Base-by-base conservation (phyloP, 495 filamentous ascomycete species). In the Lasiosphaeris hirsuta region DNA sequence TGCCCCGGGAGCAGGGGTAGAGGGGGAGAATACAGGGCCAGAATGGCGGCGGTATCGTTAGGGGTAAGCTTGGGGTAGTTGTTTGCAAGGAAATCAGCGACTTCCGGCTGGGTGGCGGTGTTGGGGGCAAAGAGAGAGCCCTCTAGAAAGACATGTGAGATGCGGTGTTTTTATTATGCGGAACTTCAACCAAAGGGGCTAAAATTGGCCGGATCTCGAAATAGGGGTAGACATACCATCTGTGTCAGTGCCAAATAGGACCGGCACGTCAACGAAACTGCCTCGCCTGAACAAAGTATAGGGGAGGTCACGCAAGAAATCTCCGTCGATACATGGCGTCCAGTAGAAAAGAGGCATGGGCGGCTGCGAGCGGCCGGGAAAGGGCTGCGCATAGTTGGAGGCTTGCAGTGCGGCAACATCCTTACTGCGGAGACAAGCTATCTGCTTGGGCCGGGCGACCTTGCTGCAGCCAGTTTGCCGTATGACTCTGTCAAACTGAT, bases 321-420 rank as follows among this genome's bases (percentile, higher is more conserved):
- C 67, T 4, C 83, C 86, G 63, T 90, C 87, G 8, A 84, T 74
- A 41, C 86, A 86, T 0, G 87, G 86, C 4, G 74, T 75, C 65
- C 68, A 78, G 67, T 75, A 77, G 78, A 75, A 72, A 66, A 87
- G 13, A 41, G 81, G 75, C 68, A 82, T 7, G 60, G 81, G 60
- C 69, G 75, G 52, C 49, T 75, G 40, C 40, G 64, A 6, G 63
- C 74, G 56, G 62, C 75, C 63, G 33, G 74, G 53, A 73, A 86
- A 71, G 71, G 73, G 45, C 37, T 71, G 72, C 0, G 66, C 74
- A 3, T 61, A 64, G 63, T 81, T 85, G 1, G 78, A 80, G 41
- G 76, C 72, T 59, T 86, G 82, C 8, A 89, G 69, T 2, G 66
- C 68, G 0, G 64, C 55, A 1, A 73, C 78, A 52, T 81, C 72